phyloP scores from a whole-genome alignment of 164 flowering plant genomes.

The Brasenia schreberi region DNA sequence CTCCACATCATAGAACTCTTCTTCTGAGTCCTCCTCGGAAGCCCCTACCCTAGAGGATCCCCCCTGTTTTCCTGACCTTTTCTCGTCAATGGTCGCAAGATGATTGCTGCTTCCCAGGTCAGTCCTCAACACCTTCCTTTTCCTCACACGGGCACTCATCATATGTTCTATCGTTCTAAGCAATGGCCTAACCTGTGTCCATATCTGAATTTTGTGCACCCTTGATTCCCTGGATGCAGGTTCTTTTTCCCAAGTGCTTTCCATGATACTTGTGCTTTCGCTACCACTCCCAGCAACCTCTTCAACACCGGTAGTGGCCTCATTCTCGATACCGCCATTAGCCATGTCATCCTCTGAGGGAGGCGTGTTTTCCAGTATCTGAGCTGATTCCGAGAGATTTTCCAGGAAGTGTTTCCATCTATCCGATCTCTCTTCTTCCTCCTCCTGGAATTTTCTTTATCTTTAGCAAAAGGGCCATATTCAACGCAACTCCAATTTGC shows the following conservation, averaged over 20 bases:
- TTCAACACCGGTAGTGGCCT: constrained; percentile 3
- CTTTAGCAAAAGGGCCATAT: background rate
- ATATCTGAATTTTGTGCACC: constrained; percentile 33
- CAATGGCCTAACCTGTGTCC: constrained; percentile 76
- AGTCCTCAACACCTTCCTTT: constrained; percentile 20
- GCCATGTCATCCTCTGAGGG: background rate
- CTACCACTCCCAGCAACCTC: constrained; percentile 13
- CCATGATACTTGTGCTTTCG: background rate
- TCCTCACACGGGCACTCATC: constrained; percentile 78
- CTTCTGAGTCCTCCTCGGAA: constrained; percentile 62
- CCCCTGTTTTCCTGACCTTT: constrained; percentile 6
- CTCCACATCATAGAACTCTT: constrained; percentile 90
- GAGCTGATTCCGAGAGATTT: constrained; percentile 41
- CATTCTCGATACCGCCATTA: constrained; percentile 13
- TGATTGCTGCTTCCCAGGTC: constrained; percentile 19
- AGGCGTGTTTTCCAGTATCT: constrained; percentile 24
- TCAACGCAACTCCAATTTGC: background rate
- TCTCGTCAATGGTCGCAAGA: constrained; percentile 24
- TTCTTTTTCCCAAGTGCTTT: constrained; percentile 15
- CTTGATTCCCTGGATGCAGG: constrained; percentile 14
- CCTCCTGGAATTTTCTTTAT: constrained; percentile 45
- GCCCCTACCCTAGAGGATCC: constrained; percentile 4
- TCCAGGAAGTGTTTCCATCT: constrained; percentile 74
- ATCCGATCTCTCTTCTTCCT: constrained; percentile 96
- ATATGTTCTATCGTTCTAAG: constrained; percentile 60